phyloP scores from a whole-genome alignment of 208 protist species.

The Spongospora subterranea region DNA sequence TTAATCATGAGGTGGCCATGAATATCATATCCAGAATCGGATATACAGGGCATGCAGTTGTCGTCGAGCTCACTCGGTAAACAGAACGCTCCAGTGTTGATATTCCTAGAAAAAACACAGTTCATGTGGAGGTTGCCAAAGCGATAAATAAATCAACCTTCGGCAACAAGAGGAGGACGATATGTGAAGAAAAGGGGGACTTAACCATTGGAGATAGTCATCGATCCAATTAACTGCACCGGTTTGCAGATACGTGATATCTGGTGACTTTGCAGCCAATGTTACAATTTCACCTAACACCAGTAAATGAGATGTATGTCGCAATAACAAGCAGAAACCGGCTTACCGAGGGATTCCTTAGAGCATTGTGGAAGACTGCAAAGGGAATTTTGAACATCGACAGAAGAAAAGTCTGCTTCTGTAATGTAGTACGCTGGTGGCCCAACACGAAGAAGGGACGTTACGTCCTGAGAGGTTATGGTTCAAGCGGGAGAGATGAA shows the following conservation, averaged over 20 bases:
- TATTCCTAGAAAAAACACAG: not conserved
- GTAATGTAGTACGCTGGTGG: not conserved
- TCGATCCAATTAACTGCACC: constrained; percentile 24
- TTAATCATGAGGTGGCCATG: not conserved
- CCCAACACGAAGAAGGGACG: not conserved
- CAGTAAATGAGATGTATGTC: not conserved
- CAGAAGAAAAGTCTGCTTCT: not conserved
- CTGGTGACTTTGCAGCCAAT: not conserved
- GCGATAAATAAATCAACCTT: not conserved
- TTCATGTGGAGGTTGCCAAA: not conserved
- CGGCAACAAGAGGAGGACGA: not conserved
- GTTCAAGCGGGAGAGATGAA: not conserved
- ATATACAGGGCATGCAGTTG: not conserved
- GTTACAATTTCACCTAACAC: not conserved
- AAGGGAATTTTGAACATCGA: not conserved
- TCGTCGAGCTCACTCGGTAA: not conserved
- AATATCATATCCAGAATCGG: not conserved
- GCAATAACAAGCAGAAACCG: not conserved
- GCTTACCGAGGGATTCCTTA: not conserved
- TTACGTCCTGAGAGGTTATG: not conserved
- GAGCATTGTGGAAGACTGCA: constrained; percentile 3
- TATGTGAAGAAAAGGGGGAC: not conserved
- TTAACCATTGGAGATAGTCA: constrained; percentile 38
- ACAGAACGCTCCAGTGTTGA: not conserved
- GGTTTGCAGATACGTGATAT: not conserved